Conservation (phyloP, 2,329 filamentous ascomycete genomes). For the Cercospora sp. region DNA sequence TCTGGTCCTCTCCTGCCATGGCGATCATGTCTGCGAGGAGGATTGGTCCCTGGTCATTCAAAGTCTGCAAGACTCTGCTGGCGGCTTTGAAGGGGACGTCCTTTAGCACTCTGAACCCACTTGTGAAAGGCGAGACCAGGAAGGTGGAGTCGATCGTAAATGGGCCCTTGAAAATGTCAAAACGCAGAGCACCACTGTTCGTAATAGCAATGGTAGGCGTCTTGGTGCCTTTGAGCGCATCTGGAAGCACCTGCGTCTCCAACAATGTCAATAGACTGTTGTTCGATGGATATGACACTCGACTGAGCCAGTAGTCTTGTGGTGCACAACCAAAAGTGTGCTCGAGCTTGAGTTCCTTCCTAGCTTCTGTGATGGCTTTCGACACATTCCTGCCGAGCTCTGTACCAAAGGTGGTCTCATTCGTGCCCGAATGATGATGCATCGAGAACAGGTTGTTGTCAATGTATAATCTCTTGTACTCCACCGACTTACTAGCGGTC, state of each 20-base stretch:
- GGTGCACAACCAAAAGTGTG: constrained; percentile 80
- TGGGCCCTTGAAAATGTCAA: constrained; percentile 89
- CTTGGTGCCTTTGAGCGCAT: constrained; percentile 41
- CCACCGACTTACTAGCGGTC: constrained; percentile 45
- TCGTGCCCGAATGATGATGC: constrained; percentile 74
- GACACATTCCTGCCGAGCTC: constrained; percentile 71
- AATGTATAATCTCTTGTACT: constrained; percentile 80
- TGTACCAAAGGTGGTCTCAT: constrained; percentile 73
- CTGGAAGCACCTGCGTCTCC: constrained; percentile 70
- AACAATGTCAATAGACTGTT: constrained; percentile 83
- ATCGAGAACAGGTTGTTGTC: constrained; percentile 90
- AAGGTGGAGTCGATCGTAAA: constrained; percentile 88
- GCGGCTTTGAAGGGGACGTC: constrained; percentile 80
- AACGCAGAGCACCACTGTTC: constrained; percentile 90
- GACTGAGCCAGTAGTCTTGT: constrained; percentile 75
- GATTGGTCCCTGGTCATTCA: constrained; percentile 60
- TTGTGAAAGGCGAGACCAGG: constrained; percentile 84
- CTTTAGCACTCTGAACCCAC: constrained; percentile 71
- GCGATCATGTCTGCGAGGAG: constrained; percentile 37
- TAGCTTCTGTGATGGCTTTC: constrained; percentile 66
- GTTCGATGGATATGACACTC: constrained; percentile 70
- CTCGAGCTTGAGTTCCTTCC: constrained; percentile 71
- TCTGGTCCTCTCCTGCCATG: constrained; percentile 12
- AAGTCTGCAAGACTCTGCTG: constrained; percentile 61
- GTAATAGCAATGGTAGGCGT: constrained; percentile 70